phyloP scores from a whole-genome alignment of 1,284 basidiomycete species.

The Pseudozyma tsukubaensis region DNA sequence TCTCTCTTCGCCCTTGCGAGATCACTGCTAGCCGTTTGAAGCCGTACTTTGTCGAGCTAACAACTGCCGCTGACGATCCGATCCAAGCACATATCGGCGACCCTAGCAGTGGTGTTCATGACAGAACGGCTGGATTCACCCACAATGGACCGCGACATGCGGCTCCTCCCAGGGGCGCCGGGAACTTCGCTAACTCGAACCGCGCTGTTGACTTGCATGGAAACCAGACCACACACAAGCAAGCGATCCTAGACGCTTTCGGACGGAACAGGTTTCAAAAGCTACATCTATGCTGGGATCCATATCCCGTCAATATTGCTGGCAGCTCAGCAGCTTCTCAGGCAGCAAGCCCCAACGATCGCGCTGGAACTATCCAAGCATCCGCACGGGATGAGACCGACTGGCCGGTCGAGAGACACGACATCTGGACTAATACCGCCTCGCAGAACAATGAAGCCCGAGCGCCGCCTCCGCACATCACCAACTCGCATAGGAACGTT shows the following conservation, averaged over 20 bases:
- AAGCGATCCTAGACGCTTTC: slow-evolving; percentile 9
- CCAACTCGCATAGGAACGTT: not conserved
- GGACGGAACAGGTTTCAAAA: slow-evolving; percentile 20
- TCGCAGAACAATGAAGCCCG: slow-evolving; percentile 35
- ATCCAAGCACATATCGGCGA: not conserved
- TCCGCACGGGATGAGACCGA: not conserved
- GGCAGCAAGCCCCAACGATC: not conserved
- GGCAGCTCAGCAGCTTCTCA: not conserved
- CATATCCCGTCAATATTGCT: not conserved
- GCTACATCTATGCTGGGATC: slow-evolving; percentile 42
- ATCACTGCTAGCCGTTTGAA: slow-evolving; percentile 50
- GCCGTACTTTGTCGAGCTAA: slow-evolving; percentile 48
- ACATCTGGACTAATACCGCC: slow-evolving; percentile 55
- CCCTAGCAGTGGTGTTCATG: not conserved
- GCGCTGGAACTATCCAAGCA: not conserved
- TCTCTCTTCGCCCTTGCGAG: slow-evolving; percentile 57
- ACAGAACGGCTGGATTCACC: not conserved
- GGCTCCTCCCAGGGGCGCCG: slow-evolving; percentile 26
- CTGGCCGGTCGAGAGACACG: slow-evolving; percentile 56
- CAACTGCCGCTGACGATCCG: slow-evolving; percentile 2
- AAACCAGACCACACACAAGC: slow-evolving; percentile 6
- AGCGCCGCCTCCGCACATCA: slow-evolving; percentile 23
- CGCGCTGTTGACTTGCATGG: not conserved
- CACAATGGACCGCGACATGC: slow-evolving; percentile 35
- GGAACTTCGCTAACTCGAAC: slow-evolving; percentile 12